phyloP scores from a whole-genome alignment of 2,329 filamentous ascomycete species.

The Diaporthe velutina region DNA sequence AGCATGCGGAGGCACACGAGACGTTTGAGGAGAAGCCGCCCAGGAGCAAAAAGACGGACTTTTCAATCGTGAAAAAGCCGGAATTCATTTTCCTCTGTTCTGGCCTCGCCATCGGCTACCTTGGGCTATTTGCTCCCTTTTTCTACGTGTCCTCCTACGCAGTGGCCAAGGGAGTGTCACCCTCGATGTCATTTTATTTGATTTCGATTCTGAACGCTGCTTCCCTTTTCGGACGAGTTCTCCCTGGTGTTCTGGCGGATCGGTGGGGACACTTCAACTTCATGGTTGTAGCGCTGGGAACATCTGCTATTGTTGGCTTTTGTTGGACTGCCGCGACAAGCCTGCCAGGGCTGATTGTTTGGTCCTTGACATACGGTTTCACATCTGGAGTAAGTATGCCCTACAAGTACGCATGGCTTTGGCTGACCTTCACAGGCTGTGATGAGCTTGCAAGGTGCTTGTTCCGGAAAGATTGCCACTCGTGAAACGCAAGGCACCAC shows the following conservation, averaged over 20 bases:
- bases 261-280: conserved; percentile 54
- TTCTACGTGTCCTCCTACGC: conserved; percentile 66
- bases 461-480: conserved; percentile 56
- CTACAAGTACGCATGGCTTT: neutral
- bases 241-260: conserved; percentile 62
- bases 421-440: conserved; percentile 51
- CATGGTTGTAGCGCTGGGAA: conserved; percentile 53
- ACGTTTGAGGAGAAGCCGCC: neutral
- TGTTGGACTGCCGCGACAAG: conserved; percentile 57
- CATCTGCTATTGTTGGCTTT: conserved; percentile 55
- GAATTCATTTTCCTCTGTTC: conserved; percentile 62
- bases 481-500: conserved; percentile 54
- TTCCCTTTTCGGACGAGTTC: conserved; percentile 64
- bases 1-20: conserved; percentile 49
- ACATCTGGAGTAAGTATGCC: conserved; percentile 54
- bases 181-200: conserved; percentile 60
- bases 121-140: conserved; percentile 67
- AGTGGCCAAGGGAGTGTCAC: conserved; percentile 55
- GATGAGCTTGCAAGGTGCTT: conserved; percentile 60
- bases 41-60: neutral
- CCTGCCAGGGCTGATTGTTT: conserved; percentile 58
- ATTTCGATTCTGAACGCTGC: conserved; percentile 69
- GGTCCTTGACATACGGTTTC: conserved; percentile 59
- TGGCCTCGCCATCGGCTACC: conserved; percentile 55
- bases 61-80: conserved; percentile 41